phyloP scores from a whole-genome alignment of 768 basidiomycete species.

The Cystofilobasidium capitatum region DNA sequence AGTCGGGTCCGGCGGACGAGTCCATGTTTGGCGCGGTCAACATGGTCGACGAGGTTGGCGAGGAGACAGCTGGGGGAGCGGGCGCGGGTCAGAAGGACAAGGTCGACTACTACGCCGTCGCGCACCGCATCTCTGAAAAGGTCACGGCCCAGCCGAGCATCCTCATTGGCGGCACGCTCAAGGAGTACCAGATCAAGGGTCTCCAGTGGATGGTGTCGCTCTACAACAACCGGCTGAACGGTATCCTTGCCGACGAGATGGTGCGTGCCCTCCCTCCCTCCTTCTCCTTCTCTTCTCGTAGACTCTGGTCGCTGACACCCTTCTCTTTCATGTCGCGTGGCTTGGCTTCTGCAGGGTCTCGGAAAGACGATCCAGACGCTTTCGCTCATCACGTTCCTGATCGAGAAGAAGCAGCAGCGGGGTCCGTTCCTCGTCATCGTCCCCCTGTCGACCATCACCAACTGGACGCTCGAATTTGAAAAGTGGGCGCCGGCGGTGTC shows the following conservation, averaged over 20 bases:
- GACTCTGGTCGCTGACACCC: slow-evolving; percentile 39
- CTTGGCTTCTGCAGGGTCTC: slow-evolving; percentile 32
- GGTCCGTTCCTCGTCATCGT: slow-evolving; percentile 94
- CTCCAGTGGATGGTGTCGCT: slow-evolving; percentile 97
- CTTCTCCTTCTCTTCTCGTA: not conserved
- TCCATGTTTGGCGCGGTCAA: slow-evolving; percentile 43
- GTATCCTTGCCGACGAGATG: slow-evolving; percentile 72
- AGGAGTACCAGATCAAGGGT: slow-evolving; percentile 90
- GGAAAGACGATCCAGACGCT: slow-evolving; percentile 42
- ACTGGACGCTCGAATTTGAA: slow-evolving; percentile 94
- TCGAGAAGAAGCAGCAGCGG: slow-evolving; percentile 79
- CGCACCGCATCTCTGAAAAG: slow-evolving; percentile 83
- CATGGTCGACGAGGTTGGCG: slow-evolving; percentile 52
- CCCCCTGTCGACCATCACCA: slow-evolving; percentile 90
- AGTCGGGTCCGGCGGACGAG: slow-evolving; percentile 29
- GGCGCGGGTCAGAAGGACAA: slow-evolving; percentile 55
- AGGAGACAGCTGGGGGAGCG: slow-evolving; percentile 42
- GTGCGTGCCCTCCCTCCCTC: slow-evolving; percentile 29
- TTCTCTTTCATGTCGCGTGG: slow-evolving; percentile 4
- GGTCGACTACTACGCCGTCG: slow-evolving; percentile 93
- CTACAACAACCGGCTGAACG: slow-evolving; percentile 91
- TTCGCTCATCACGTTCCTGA: slow-evolving; percentile 76
- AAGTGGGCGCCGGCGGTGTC: slow-evolving; percentile 85
- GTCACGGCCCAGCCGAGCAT: slow-evolving; percentile 45
- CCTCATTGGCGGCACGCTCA: slow-evolving; percentile 55